Evolutionary conservation across 2,329 filamentous ascomycete genomes (phyloP).

Genomic region (Xylaria sp.): DNA sequence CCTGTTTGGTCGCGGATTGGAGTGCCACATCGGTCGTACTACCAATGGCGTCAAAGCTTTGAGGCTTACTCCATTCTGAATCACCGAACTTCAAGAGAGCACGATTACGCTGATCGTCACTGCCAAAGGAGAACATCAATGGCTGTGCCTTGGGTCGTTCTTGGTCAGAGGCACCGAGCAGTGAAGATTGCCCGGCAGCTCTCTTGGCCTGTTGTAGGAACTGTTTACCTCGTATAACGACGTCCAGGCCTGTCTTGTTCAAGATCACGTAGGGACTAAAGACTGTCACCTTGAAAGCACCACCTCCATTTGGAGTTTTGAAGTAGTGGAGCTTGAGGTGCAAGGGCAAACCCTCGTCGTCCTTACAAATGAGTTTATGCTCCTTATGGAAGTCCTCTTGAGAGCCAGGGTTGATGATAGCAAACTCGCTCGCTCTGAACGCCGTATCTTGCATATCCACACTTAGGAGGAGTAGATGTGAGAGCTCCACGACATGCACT

Average conservation of each 20-base stretch:
- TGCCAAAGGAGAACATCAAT: slow-evolving; percentile 95
- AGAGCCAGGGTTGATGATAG: slow-evolving; percentile 92
- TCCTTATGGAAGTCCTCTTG: slow-evolving; percentile 91
- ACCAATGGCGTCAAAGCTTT: slow-evolving; percentile 97
- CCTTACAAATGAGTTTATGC: slow-evolving; percentile 81
- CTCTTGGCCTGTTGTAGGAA: slow-evolving; percentile 85
- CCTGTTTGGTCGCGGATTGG: slow-evolving; percentile 74
- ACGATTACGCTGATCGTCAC: slow-evolving; percentile 90
- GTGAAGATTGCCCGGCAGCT: slow-evolving; percentile 81
- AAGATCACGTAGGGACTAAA: slow-evolving; percentile 95
- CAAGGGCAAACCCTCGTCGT: slow-evolving; percentile 81
- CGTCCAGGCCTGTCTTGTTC: slow-evolving; percentile 92
- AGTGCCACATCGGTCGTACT: slow-evolving; percentile 90
- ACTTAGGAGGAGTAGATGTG: slow-evolving; percentile 90
- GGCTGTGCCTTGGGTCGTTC: slow-evolving; percentile 81
- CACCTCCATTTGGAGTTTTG: slow-evolving; percentile 88
- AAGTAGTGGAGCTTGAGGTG: slow-evolving; percentile 91
- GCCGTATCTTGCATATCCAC: slow-evolving; percentile 96
- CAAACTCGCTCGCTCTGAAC: slow-evolving; percentile 95
- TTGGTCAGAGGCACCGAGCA: slow-evolving; percentile 59
- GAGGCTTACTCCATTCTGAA: slow-evolving; percentile 95
- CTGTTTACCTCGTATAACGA: slow-evolving; percentile 88
- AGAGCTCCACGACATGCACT: slow-evolving; percentile 95
- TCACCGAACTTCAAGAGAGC: slow-evolving; percentile 88
- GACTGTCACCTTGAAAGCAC: slow-evolving; percentile 94